phyloP scores from a whole-genome alignment of 257 asterid genomes.

The Capsicum baccatum region DNA sequence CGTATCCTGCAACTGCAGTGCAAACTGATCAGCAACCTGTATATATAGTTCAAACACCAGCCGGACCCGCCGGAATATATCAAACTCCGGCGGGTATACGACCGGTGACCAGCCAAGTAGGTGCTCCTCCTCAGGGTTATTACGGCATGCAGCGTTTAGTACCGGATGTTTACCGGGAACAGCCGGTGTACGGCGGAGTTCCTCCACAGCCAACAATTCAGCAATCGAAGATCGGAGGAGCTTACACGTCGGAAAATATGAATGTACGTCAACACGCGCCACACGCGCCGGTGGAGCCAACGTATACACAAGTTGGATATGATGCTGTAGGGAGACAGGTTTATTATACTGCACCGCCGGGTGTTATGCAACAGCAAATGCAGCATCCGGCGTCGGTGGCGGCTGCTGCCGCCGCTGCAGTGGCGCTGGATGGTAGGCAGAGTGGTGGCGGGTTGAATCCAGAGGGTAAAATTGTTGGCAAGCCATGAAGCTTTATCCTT shows the following conservation, averaged over 20 bases:
- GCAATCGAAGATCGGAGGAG: conserved; percentile 37
- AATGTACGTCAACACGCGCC: conserved; percentile 30
- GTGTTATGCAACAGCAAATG: conserved; percentile 34
- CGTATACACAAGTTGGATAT: conserved; percentile 43
- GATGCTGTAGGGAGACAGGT: conserved; percentile 46
- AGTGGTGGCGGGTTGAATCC: conserved; percentile 33
- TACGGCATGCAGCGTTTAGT: conserved; percentile 47
- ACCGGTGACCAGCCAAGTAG: conserved; percentile 42
- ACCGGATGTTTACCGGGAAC: conserved; percentile 49
- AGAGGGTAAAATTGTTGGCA: conserved; percentile 38
- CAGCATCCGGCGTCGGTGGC: conserved; percentile 32
- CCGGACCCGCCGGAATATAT: conserved; percentile 12
- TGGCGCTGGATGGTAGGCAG: conserved; percentile 34
- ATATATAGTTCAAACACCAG: conserved; percentile 40
- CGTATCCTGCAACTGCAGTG: conserved; percentile 28
- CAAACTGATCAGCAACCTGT: conserved; percentile 32
- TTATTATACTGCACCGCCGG: conserved; percentile 38
- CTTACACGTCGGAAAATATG: conserved; percentile 38
- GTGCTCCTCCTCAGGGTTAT: conserved; percentile 38
- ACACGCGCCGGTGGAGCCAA: conserved; percentile 29
- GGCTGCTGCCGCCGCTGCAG: conserved; percentile 32
- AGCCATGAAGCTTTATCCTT: conserved; percentile 23
- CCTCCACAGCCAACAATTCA: conserved; percentile 37
- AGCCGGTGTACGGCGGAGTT: conserved; percentile 39
- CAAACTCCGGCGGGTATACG: conserved; percentile 37